phyloP scores from a whole-genome alignment of 2,329 filamentous ascomycete species.

The Fusarium liriodendri region DNA sequence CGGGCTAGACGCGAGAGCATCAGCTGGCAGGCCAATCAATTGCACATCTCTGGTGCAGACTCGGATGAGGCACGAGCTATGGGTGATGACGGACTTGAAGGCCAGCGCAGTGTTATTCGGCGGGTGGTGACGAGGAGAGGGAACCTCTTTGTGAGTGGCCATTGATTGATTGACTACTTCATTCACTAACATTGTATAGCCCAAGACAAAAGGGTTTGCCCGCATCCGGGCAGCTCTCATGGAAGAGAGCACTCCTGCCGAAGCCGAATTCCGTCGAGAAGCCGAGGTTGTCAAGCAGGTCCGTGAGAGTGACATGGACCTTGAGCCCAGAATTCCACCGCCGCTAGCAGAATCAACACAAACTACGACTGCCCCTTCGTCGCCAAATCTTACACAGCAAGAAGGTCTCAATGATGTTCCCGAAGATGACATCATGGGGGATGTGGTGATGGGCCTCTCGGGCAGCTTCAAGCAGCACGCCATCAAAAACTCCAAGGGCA shows the following conservation, averaged over 20 bases:
- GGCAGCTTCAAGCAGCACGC: conserved; percentile 81
- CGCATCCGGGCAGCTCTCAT: conserved; percentile 89
- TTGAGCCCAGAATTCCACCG: conserved; percentile 58
- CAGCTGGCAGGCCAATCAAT: conserved; percentile 88
- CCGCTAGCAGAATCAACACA: conserved; percentile 59
- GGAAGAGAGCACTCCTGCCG: conserved; percentile 88
- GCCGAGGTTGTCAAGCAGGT: conserved; percentile 97
- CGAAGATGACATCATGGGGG: conserved; percentile 76
- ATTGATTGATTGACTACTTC: neutral
- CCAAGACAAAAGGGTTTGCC: conserved; percentile 96
- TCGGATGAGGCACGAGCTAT: conserved; percentile 76
- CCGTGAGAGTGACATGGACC: conserved; percentile 83
- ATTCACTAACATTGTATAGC: conserved; percentile 63
- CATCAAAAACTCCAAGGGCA: conserved; percentile 76
- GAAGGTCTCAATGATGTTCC: conserved; percentile 76
- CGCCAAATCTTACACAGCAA: conserved; percentile 73
- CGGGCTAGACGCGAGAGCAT: conserved; percentile 85
- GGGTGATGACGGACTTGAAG: conserved; percentile 65
- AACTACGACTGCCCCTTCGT: conserved; percentile 71
- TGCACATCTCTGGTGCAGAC: conserved; percentile 83
- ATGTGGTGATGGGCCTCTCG: conserved; percentile 61
- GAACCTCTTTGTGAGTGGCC: conserved; percentile 80
- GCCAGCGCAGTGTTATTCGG: conserved; percentile 80
- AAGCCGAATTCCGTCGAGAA: conserved; percentile 89
- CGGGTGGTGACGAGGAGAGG: conserved; percentile 87